Base-by-base conservation (phyloP, 306 rosid genomes). In the Quercus engelmannii region DNA sequence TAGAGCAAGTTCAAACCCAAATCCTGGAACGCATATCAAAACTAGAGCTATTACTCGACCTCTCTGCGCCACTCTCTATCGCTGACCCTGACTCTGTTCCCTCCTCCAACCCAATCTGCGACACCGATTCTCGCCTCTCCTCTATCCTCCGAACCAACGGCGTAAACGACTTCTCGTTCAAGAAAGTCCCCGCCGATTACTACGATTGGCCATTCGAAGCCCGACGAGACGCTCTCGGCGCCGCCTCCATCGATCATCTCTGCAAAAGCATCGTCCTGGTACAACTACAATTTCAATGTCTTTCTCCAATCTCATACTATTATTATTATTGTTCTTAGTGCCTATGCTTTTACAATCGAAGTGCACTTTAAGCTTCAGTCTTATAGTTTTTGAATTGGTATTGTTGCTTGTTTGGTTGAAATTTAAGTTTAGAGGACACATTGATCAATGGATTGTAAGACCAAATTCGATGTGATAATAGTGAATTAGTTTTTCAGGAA, bases 201-300 rank as follows among this genome's bases (percentile, higher is more conserved):
- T 92, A 94, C 88, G 90, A 90, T 9, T 94, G 90, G 93, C 74
- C 97, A n/a, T 89, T 92, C 57, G 97, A 94, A 77, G 77, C 85
- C 30, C 91, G 97, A 6, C 90, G 97, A 4, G 91, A 88, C 31
- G 85, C 85, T 52, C 92, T 94, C 69, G 73, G 70, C 46, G 97
- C 99, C 23, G 85, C 92, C 15, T 92, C 97, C 5, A 38, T 90
- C 67, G 49, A 92, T 20, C 97, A 94, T 82, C 99, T 94, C 76
- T 94, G 99, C 90, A 94, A 94, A 89, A 94, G 94, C 91, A 92
- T 94, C 15, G 99, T 94, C 74, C 76, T 94, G 85, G 97, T 89
- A 82, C 46, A 41, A 8, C 46, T 8, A 41, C 46, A 41, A 41
- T 41, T 41, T 41, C 46, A 41, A 41, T 41, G 46, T 41, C 46